These are phyloP conservation scores for Xanthoceras sorbifolium DNA, from an alignment of 345 rosid species.

Conservation along the genomic window DNA sequence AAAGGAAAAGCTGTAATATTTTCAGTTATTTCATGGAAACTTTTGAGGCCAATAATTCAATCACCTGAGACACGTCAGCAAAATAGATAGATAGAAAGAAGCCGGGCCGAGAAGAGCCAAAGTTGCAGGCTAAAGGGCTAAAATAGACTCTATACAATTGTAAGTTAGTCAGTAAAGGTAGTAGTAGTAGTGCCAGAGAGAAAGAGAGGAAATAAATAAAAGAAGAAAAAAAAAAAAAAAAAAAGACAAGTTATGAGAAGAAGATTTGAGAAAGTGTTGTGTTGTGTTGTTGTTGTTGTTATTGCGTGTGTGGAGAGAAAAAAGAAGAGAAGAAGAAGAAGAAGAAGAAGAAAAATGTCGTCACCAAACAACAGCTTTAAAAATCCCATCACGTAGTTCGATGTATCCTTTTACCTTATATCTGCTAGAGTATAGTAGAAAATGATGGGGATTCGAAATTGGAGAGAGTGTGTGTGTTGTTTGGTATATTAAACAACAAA, in stretches of 20 bases:
- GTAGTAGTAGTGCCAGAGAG: constrained; percentile 27
- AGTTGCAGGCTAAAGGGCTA: constrained; percentile 27
- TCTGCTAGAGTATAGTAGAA: constrained; percentile 34
- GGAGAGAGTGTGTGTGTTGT: constrained; percentile 27
- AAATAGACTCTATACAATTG: constrained; percentile 15
- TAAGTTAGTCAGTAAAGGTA: constrained; percentile 34
- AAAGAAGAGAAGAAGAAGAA: constrained; percentile 16
- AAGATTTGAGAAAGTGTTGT: constrained; percentile 5
- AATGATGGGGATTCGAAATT: constrained; percentile 50
- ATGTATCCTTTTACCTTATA: constrained; percentile 43
- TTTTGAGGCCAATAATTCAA: constrained; percentile 47
- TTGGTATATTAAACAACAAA: constrained; percentile 42
- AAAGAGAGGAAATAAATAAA: too few species aligned
- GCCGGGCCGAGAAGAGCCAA: constrained; percentile 43
- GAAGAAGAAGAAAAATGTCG: constrained; percentile 41
- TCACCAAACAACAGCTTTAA: constrained; percentile 43
- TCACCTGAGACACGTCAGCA: constrained; percentile 45
- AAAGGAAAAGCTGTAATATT: constrained; percentile 28
- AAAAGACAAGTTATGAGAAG: neutral
- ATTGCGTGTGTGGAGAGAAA: neutral
- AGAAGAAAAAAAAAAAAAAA: neutral
- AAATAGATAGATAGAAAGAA: constrained; percentile 11
- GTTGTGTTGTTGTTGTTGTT: neutral
- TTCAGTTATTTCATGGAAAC: constrained; percentile 39
- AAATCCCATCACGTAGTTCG: constrained; percentile 53